Conservation (phyloP, 2,329 filamentous ascomycete species). For the Pseudogymnoascus sp. region DNA sequence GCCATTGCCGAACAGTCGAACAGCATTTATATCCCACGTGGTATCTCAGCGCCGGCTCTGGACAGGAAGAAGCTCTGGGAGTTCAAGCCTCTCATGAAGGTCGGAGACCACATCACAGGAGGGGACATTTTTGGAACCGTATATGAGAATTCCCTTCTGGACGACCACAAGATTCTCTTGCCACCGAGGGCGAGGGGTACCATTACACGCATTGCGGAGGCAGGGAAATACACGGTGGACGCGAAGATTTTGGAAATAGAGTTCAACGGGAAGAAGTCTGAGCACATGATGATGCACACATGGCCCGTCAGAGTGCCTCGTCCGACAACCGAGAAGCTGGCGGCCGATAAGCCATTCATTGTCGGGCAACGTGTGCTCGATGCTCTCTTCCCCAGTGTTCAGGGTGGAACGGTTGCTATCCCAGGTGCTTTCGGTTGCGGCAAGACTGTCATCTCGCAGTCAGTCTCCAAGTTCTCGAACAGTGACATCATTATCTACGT, state of each 20-base stretch:
- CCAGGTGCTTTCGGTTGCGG: slow-evolving; percentile 97
- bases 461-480: slow-evolving; percentile 99
- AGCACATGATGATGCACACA: slow-evolving; percentile 96
- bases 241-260: slow-evolving; percentile 93
- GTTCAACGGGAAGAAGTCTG: slow-evolving; percentile 91
- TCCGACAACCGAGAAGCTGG: slow-evolving; percentile 84
- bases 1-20: slow-evolving; percentile 69
- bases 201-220: slow-evolving; percentile 82
- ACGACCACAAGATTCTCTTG: slow-evolving; percentile 86
- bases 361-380: slow-evolving; percentile 96
- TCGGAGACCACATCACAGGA: slow-evolving; percentile 92
- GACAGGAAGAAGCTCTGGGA: slow-evolving; percentile 94
- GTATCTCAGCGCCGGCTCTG: slow-evolving; percentile 79
- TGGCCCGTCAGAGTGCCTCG: slow-evolving; percentile 97
- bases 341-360: slow-evolving; percentile 83
- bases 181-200: slow-evolving; percentile 84
- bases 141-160: slow-evolving; percentile 91
- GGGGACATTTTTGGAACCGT: slow-evolving; percentile 95
- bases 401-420: slow-evolving; percentile 96
- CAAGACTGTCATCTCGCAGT: slow-evolving; percentile 98
- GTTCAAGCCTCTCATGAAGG: slow-evolving; percentile 84
- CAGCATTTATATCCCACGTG: slow-evolving; percentile 96
- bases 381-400: slow-evolving; percentile 90
- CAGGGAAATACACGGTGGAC: slow-evolving; percentile 88
- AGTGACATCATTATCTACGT: slow-evolving; percentile 98